phyloP scores from a whole-genome alignment of 495 filamentous ascomycete genomes.

The Trypethelium eluteriae region DNA sequence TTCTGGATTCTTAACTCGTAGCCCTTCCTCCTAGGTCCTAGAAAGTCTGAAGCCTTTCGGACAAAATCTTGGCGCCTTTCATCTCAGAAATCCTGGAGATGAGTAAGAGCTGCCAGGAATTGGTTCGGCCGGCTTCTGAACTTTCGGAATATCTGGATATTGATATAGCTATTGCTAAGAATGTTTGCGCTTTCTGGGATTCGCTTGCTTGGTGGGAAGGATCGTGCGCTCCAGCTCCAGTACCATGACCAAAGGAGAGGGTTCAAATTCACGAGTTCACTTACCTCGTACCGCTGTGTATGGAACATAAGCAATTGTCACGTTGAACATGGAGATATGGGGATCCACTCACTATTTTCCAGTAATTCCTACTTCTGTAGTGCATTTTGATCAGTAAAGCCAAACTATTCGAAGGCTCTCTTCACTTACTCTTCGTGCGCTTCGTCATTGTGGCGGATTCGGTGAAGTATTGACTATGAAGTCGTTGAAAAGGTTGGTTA shows the following conservation, averaged over 20 bases:
- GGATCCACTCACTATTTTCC: constrained; percentile 46
- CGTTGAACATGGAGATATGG: background rate
- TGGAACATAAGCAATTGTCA: background rate
- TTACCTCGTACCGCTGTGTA: background rate
- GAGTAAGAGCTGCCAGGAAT: too few relatives aligned
- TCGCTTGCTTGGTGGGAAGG: too few relatives aligned
- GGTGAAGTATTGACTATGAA: constrained; percentile 25
- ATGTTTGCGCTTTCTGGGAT: too few relatives aligned
- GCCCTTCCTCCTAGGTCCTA: too few relatives aligned
- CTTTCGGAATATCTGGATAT: too few relatives aligned
- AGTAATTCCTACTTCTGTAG: constrained; percentile 73
- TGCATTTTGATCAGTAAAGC: constrained; percentile 30
- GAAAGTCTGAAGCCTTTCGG: too few relatives aligned
- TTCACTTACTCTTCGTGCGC: constrained; percentile 73
- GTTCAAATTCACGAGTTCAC: background rate
- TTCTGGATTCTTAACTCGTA: too few relatives aligned
- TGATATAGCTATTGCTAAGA: too few relatives aligned
- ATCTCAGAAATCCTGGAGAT: too few relatives aligned
- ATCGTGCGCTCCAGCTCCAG: background rate
- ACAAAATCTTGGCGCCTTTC: too few relatives aligned
- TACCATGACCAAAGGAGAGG: background rate
- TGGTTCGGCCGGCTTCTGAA: too few relatives aligned
- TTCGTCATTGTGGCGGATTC: constrained; percentile 73
- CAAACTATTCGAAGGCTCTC: constrained; percentile 12
- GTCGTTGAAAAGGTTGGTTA: constrained; percentile 26